Conservation (phyloP, 345 rosid genomes). For the Rhizophora mangle region DNA sequence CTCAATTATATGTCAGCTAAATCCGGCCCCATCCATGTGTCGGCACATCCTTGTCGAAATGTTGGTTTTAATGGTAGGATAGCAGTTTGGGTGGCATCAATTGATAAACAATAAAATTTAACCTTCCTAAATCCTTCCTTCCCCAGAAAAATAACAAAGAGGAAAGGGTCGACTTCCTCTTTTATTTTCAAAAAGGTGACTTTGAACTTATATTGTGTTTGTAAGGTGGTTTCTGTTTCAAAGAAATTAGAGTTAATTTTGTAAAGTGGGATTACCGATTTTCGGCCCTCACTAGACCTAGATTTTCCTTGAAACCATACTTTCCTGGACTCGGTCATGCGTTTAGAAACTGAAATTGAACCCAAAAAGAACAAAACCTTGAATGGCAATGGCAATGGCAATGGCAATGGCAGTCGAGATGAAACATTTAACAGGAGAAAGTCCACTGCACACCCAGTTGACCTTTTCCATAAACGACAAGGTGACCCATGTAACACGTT, state of each 20-base stretch:
- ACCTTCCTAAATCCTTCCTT: background rate
- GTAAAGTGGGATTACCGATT: too few relatives aligned
- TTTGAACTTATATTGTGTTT: too few relatives aligned
- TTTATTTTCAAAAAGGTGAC: background rate
- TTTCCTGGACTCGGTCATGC: background rate
- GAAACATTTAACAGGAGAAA: conserved; percentile 5
- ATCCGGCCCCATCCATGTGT: conserved; percentile 2
- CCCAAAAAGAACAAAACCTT: background rate
- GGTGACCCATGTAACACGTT: background rate
- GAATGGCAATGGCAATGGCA: background rate
- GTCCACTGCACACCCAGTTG: conserved; percentile 4
- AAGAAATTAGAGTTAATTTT: too few relatives aligned
- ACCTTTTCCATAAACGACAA: conserved; percentile 7
- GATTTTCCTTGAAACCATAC: background rate
- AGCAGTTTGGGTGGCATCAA: background rate
- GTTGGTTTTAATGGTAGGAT: background rate
- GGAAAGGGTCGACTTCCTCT: background rate
- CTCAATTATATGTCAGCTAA: background rate
- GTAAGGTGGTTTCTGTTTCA: too few relatives aligned
- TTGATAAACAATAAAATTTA: background rate
- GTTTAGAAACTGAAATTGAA: conserved; percentile 7
- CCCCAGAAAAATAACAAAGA: background rate
- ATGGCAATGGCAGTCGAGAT: conserved; percentile 12
- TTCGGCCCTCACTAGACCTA: background rate
- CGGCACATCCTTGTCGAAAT: conserved; percentile 7